Conservation (phyloP, 805 yeast genomes). For the Sugiyamaella americana region DNA sequence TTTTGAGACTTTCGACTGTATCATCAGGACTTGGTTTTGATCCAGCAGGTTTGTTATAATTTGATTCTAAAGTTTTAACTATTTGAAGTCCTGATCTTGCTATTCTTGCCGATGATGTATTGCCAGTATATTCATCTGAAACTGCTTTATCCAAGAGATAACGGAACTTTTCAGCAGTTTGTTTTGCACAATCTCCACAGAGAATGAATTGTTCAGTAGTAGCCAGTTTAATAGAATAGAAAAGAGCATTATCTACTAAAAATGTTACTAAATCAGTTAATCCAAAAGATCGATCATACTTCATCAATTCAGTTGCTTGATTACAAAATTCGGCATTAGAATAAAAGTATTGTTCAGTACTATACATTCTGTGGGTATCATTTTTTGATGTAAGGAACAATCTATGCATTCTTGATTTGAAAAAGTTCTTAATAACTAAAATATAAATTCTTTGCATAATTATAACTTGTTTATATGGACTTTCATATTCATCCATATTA, state of each 20-base stretch:
- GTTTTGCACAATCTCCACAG: conserved; percentile 6
- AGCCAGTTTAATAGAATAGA: conserved; percentile 12
- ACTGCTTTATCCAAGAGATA: conserved; percentile 3
- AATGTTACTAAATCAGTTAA: conserved; percentile 13
- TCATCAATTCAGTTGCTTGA: conserved; percentile 7
- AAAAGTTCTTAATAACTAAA: conserved; percentile 12
- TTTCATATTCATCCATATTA: not conserved
- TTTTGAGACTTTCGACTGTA: not conserved
- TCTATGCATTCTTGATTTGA: conserved; percentile 18
- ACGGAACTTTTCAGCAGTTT: conserved; percentile 3
- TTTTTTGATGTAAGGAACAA: conserved; percentile 3
- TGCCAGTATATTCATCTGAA: not conserved
- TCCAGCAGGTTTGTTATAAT: not conserved
- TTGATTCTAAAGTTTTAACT: conserved; percentile 8
- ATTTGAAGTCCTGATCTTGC: conserved; percentile 13
- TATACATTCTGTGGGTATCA: conserved; percentile 3
- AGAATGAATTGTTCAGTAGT: conserved; percentile 6
- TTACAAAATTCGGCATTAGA: conserved; percentile 12
- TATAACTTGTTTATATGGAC: not conserved
- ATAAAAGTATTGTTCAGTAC: conserved; percentile 11
- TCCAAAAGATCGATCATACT: conserved; percentile 4
- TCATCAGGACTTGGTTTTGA: not conserved
- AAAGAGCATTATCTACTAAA: conserved; percentile 17
- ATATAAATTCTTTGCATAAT: conserved; percentile 9
- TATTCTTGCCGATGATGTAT: conserved; percentile 6